phyloP scores from a whole-genome alignment of 2,329 filamentous ascomycete species.

The Hymenoscyphus scutula region DNA sequence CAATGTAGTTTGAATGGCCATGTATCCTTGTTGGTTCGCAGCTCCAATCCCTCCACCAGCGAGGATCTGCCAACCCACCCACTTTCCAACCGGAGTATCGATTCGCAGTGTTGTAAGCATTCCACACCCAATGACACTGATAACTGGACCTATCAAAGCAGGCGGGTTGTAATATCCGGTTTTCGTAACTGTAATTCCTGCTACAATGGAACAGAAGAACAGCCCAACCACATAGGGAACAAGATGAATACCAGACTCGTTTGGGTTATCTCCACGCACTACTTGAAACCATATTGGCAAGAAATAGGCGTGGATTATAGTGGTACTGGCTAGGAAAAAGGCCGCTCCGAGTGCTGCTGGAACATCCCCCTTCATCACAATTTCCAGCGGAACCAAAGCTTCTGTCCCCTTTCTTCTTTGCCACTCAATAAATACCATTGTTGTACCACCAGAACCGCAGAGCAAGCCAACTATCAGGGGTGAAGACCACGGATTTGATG shows the following conservation, averaged over 20 bases:
- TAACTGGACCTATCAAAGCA: conserved; percentile 23
- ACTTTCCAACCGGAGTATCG: conserved; percentile 41
- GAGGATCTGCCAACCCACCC: conserved; percentile 46
- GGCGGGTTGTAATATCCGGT: conserved; percentile 35
- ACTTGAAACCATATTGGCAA: conserved; percentile 33
- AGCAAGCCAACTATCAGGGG: conserved; percentile 37
- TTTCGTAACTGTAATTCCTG: conserved; percentile 34
- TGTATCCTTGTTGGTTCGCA: conserved; percentile 32
- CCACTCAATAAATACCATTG: conserved; percentile 32
- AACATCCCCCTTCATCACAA: conserved; percentile 39
- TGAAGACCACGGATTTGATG: conserved; percentile 29
- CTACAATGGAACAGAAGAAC: conserved; percentile 33
- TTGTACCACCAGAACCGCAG: conserved; percentile 27
- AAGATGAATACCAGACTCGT: conserved; percentile 26
- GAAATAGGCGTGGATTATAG: conserved; percentile 38
- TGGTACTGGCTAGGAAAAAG: conserved; percentile 29
- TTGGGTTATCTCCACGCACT: conserved; percentile 20
- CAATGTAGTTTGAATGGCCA: conserved; percentile 34
- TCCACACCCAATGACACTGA: conserved; percentile 25
- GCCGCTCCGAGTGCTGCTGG: conserved; percentile 28
- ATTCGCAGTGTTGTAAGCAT: conserved; percentile 37
- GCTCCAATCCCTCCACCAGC: conserved; percentile 31
- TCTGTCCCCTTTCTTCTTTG: conserved; percentile 43
- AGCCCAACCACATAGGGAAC: conserved; percentile 29
- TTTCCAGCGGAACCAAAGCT: conserved; percentile 47